Base-by-base conservation (phyloP, 345 rosid species). In the Eucalyptus grandis region DNA sequence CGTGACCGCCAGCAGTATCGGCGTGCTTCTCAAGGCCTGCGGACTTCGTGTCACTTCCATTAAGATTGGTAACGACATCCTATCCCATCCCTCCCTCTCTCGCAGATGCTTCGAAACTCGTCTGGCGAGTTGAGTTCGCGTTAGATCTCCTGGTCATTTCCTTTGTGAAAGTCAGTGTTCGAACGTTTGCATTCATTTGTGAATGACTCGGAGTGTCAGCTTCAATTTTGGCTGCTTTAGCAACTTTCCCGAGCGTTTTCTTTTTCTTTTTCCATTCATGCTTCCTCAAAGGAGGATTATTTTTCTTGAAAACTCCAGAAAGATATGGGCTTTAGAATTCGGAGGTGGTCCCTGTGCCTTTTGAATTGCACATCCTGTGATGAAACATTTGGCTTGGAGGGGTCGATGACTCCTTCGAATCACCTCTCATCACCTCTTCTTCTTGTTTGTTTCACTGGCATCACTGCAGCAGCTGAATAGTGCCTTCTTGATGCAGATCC, bases 21-120 rank as follows among this genome's bases (percentile, higher is more conserved):
- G 96, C 31, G 93, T 94, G 19, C 92, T 94, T 72, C 99, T 96
- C 72, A 93, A 95, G 89, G 95, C 96, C 86, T 96, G 96, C 89
- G 98, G 97, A 89, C 98, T 96, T 85, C 94, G 98, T 24, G 96
- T 96, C 90, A 96, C 99, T 91, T 94, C 94, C 67, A 96, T 96
- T 87, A 96, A 96, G 91, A 96, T 96, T 88, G 99, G 98, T 96
- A 72, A 87, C 85, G 88, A 26, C 30, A 43, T 83, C 37, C 54
- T 56, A 53, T 88, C 80, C 30, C 62, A 6, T 17, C 22, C 86
- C 49, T 34, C 65, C 26, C 16, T 88, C 62, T 34, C 65, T 86
- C 31, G 49, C 24, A 24, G 53, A 51, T 86, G 86, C 83, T 22
- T 58, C 2, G 8, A 8, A 30, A 65, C 56, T 46, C 46, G 56